phyloP scores from a whole-genome alignment of 192 early-diverging fungal genomes.

The Pilobolus umbonatus region DNA sequence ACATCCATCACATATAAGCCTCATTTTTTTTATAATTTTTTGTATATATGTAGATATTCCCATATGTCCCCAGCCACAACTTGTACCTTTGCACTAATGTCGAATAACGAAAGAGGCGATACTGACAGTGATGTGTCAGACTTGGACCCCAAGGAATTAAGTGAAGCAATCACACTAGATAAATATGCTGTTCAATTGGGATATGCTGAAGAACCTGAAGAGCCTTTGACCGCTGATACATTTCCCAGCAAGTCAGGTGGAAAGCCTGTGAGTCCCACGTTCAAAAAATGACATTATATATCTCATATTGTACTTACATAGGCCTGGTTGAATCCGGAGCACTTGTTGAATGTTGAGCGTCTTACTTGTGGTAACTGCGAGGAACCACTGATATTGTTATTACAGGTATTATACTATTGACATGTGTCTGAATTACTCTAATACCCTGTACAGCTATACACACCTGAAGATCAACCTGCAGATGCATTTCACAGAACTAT shows the following conservation, averaged over 20 bases:
- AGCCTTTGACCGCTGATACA: conserved; percentile 48
- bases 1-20: no score
- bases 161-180: conserved; percentile 9
- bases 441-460: conserved; percentile 64
- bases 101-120: conserved; percentile 4
- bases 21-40: no score
- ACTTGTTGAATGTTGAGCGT: conserved; percentile 52
- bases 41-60: no score
- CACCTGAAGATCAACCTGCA: conserved; percentile 81
- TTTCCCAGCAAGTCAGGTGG: conserved; percentile 91
- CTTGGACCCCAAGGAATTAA: conserved; percentile 8
- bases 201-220: conserved; percentile 68
- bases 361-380: conserved; percentile 70
- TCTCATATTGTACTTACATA: conserved; percentile 14
- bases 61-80: no score
- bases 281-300: neutral
- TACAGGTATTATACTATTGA: conserved; percentile 56
- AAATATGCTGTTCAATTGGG: conserved; percentile 51
- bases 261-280: conserved; percentile 54
- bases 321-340: conserved; percentile 79
- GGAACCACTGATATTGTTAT: conserved; percentile 69
- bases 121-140: conserved; percentile 14
- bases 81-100: no score
- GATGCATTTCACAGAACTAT: conserved; percentile 89
- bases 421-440: neutral